phyloP scores from a whole-genome alignment of 129 eudicot genomes.

The Flaveria sonorensis region DNA sequence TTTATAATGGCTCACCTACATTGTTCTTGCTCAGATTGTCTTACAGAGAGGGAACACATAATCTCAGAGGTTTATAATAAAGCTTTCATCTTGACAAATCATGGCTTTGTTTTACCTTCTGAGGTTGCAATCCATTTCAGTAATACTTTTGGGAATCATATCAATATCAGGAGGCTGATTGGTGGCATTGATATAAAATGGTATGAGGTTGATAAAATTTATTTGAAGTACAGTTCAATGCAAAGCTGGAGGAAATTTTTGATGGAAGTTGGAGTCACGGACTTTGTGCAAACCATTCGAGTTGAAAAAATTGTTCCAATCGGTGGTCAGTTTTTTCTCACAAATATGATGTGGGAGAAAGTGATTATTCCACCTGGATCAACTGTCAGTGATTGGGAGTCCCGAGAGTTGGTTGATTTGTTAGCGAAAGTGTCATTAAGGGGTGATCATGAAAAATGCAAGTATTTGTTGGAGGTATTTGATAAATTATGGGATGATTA shows the following conservation, averaged over 20 bases:
- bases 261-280: slow-evolving; percentile 65
- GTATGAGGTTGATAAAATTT: slow-evolving; percentile 60
- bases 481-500: slow-evolving; percentile 75
- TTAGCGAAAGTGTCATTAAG: slow-evolving; percentile 44
- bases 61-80: slow-evolving; percentile 59
- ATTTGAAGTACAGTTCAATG: slow-evolving; percentile 51
- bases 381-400: slow-evolving; percentile 72
- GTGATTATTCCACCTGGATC: slow-evolving; percentile 42
- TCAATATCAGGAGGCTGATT: slow-evolving; percentile 52
- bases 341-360: slow-evolving; percentile 35
- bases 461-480: slow-evolving; percentile 60
- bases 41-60: slow-evolving; percentile 54
- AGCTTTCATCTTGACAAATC: slow-evolving; percentile 68
- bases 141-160: slow-evolving; percentile 57
- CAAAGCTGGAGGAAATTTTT: slow-evolving; percentile 72
- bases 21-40: slow-evolving; percentile 63
- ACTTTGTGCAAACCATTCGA: slow-evolving; percentile 65
- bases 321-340: slow-evolving; percentile 35
- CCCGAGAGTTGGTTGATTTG: slow-evolving; percentile 57
- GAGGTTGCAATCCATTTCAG: slow-evolving; percentile 72
- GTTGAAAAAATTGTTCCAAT: slow-evolving; percentile 51
- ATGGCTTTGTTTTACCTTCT: slow-evolving; percentile 54
- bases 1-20: slow-evolving; percentile 80
- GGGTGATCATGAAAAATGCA: slow-evolving; percentile 51
- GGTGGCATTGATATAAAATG: slow-evolving; percentile 58